Conservation (phyloP, 1,284 basidiomycete genomes). For the Grifola frondosa region DNA sequence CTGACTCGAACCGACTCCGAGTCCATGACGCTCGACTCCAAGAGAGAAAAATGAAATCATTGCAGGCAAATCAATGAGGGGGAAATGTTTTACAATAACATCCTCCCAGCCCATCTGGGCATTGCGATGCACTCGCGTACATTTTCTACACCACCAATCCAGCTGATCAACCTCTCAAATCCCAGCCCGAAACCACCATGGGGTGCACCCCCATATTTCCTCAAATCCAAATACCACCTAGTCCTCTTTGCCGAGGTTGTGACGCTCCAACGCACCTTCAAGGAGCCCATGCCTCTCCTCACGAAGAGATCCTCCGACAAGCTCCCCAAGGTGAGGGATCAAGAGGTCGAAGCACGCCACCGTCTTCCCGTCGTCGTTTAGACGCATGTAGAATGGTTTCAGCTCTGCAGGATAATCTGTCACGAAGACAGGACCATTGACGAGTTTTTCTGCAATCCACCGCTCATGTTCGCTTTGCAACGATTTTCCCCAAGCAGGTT, state of each 20-base stretch:
- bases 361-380: constrained; percentile 55
- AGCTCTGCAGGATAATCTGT: constrained; percentile 81
- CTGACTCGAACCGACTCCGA: no score
- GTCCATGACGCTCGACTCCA: no score
- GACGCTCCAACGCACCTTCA: constrained; percentile 47
- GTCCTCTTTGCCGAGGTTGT: constrained; percentile 51
- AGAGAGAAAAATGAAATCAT: no score
- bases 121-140: constrained; percentile 88
- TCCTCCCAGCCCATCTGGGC: constrained; percentile 84
- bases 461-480: constrained; percentile 92
- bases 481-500: constrained; percentile 68
- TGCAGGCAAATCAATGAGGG: no score
- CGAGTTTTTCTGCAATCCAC: constrained; percentile 75
- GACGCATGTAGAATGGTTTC: constrained; percentile 98
- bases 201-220: constrained; percentile 79
- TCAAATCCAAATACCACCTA: constrained; percentile 89
- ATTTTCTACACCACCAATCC: constrained; percentile 83
- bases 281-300: constrained; percentile 77
- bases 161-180: constrained; percentile 84
- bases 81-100: constrained; percentile 70
- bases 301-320: constrained; percentile 89
- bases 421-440: constrained; percentile 83
- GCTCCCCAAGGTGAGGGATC: constrained; percentile 85
- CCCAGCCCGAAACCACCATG: constrained; percentile 95
- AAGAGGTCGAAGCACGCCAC: constrained; percentile 95